Evolutionary conservation across 805 yeast genomes (phyloP), one percentile per base, ranked within the genome.

Genomic region (Vanderwaltozyma polyspora): DNA sequence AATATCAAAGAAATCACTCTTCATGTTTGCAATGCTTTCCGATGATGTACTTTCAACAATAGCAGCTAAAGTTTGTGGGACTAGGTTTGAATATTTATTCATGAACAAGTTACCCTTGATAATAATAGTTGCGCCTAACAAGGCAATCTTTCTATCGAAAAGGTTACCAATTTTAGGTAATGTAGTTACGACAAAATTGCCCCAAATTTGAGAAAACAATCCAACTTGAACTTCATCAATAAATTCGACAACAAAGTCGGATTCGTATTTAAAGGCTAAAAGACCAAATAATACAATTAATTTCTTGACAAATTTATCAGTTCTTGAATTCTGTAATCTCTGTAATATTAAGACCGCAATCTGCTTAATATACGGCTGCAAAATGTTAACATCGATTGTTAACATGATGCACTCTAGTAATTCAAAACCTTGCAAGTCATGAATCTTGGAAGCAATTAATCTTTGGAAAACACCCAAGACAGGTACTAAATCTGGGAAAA

Each of bases 381-480:
- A 55, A 4, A 55, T 42, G 0, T 51, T 52, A 28, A 74, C 46
- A 5, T 83, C 76, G 29, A 85, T 60, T 38, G 67, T 59, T 28
- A 73, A 49, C 28, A 89, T 56, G 32, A 91, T 76, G 3, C 69
- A 62, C 52, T 82, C 87, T 29, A 91, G 60, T 28, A 91, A 62
- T 37, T 91, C 97, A 57, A 91, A 80, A 2, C 96, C 97, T 48
- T 74, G 70, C 25, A 61, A 60, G 48, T 91, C 97, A 48, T 85
- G 79, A 12, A 75, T 69, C 44, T 79, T 81, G 0, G 96, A 84
- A 1, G 95, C 76, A 33, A 91, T 74, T 44, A 91, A 65, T 55
- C 87, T 85, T 62, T 93, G 98, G 66, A 84, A 93, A n/a, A 91
- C 94, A 26, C 99, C 99, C 27, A 91, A 64, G 21, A 91, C 71